These are phyloP conservation scores for Hypomontagnella submonticulosa DNA, from an alignment of 495 filamentous ascomycete genomes.

Conservation along the genomic window DNA sequence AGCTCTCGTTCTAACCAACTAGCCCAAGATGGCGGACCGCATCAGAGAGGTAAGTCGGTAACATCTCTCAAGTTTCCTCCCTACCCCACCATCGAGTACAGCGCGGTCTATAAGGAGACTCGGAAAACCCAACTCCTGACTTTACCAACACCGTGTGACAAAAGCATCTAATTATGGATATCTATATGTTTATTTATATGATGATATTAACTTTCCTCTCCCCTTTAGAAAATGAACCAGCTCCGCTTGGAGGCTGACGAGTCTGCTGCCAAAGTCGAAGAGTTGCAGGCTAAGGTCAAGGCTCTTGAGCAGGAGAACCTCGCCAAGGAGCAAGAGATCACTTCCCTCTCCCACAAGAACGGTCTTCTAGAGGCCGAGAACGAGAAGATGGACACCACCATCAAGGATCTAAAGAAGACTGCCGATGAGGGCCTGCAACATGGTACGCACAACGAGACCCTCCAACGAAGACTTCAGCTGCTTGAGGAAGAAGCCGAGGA, in stretches of 20 bases:
- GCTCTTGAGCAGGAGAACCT: slow-evolving; percentile 93
- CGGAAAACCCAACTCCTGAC: not conserved
- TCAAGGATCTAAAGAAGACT: slow-evolving; percentile 82
- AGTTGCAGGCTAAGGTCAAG: slow-evolving; percentile 88
- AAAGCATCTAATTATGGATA: slow-evolving; percentile 20
- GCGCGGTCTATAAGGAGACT: slow-evolving; percentile 23
- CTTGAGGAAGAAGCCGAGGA: slow-evolving; percentile 98
- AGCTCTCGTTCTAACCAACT: slow-evolving; percentile 12
- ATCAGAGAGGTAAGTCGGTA: slow-evolving; percentile 80
- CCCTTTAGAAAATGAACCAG: slow-evolving; percentile 83
- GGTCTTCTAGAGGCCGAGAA: slow-evolving; percentile 86
- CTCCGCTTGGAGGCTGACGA: slow-evolving; percentile 94
- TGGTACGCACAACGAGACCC: slow-evolving; percentile 84
- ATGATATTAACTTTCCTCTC: slow-evolving; percentile 39
- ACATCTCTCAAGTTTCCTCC: slow-evolving; percentile 47
- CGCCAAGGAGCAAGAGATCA: slow-evolving; percentile 96
- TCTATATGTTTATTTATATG: slow-evolving; percentile 18
- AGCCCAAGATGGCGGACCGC: slow-evolving; percentile 66
- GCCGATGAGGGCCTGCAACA: slow-evolving; percentile 78
- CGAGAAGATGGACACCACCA: slow-evolving; percentile 82
- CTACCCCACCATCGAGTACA: slow-evolving; percentile 56
- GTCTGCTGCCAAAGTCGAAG: slow-evolving; percentile 79
- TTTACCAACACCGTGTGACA: slow-evolving; percentile 1
- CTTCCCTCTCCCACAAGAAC: slow-evolving; percentile 92
- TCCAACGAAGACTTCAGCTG: slow-evolving; percentile 91